Evolutionary conservation across 768 basidiomycete species (phyloP).

Genomic region (Artomyces pyxidatus): DNA sequence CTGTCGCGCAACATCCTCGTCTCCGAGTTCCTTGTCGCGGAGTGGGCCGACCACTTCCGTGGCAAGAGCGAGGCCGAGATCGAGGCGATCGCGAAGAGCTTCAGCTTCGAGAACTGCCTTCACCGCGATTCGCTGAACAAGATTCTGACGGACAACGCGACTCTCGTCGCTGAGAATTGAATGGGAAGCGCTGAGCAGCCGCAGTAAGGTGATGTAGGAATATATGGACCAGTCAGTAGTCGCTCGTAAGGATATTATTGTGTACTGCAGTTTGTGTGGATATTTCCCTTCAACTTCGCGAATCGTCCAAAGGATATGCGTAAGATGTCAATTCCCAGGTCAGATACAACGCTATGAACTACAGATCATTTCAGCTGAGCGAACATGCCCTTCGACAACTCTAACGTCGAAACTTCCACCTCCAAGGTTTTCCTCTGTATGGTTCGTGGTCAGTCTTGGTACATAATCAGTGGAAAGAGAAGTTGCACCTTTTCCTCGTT

Average conservation of each 20-base stretch:
- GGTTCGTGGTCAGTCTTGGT: background rate
- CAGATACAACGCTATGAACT: too few relatives aligned
- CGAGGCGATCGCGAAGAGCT: slow-evolving; percentile 68
- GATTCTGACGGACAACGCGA: slow-evolving; percentile 23
- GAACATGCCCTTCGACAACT: slow-evolving; percentile 71
- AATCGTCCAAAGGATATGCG: too few relatives aligned
- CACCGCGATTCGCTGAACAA: slow-evolving; percentile 52
- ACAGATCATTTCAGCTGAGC: slow-evolving; percentile 50
- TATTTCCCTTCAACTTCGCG: too few relatives aligned
- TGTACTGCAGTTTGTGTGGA: too few relatives aligned
- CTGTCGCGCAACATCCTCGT: slow-evolving; percentile 61
- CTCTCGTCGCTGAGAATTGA: slow-evolving; percentile 11
- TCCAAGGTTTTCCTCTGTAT: slow-evolving; percentile 65
- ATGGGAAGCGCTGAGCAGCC: too few relatives aligned
- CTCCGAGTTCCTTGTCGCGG: slow-evolving; percentile 60
- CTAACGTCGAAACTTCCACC: slow-evolving; percentile 69
- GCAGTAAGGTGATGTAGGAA: too few relatives aligned
- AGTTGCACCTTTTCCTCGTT: slow-evolving; percentile 77
- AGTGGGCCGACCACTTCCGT: slow-evolving; percentile 65
- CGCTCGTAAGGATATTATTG: too few relatives aligned
- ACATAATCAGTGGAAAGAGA: slow-evolving; percentile 2
- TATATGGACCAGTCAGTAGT: too few relatives aligned
- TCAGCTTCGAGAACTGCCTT: slow-evolving; percentile 61
- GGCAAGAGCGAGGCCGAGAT: slow-evolving; percentile 53
- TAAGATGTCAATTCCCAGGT: too few relatives aligned